phyloP scores from a whole-genome alignment of 352 stramenopile genomes.

The Phytophthora aleatoria region DNA sequence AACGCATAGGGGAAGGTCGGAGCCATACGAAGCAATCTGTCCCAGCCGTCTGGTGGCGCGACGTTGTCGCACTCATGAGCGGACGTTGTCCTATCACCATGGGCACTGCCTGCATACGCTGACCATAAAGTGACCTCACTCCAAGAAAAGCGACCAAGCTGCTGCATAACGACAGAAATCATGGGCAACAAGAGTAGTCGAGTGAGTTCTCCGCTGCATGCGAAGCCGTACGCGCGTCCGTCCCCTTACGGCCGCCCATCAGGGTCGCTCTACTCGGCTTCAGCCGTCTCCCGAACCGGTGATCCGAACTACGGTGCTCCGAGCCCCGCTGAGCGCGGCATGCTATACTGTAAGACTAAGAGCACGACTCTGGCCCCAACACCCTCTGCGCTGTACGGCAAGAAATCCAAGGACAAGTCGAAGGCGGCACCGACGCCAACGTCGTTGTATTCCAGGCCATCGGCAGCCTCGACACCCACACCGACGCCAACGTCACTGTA shows the following conservation, averaged over 20 bases:
- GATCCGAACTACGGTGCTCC: conserved; percentile 24
- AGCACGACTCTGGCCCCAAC: conserved; percentile 15
- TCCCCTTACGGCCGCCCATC: conserved; percentile 22
- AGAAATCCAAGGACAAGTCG: conserved; percentile 27
- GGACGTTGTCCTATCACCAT: conserved; percentile 3
- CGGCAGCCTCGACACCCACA: conserved; percentile 17
- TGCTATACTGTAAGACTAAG: conserved; percentile 38
- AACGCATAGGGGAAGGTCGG: conserved; percentile 26
- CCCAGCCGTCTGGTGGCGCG: conserved; percentile 15
- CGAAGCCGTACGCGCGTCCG: conserved; percentile 17
- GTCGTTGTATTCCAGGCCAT: conserved; percentile 33
- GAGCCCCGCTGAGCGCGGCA: conserved; percentile 30
- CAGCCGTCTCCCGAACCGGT: conserved; percentile 11
- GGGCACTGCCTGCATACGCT: conserved; percentile 1
- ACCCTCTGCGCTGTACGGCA: conserved; percentile 31
- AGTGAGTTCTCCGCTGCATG: conserved; percentile 22
- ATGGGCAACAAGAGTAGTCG: conserved; percentile 39
- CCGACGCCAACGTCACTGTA: conserved; percentile 36
- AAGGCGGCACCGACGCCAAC: conserved; percentile 20
- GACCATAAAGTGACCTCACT: conserved; percentile 19
- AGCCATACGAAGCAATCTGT: conserved; percentile 28
- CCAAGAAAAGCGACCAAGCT: conserved; percentile 15
- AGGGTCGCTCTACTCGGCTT: conserved; percentile 30
- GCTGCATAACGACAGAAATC: not conserved
- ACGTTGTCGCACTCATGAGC: conserved; percentile 28